These are phyloP conservation scores for Penicillium coffeae DNA, from an alignment of 495 filamentous ascomycete species.

Conservation along the genomic window DNA sequence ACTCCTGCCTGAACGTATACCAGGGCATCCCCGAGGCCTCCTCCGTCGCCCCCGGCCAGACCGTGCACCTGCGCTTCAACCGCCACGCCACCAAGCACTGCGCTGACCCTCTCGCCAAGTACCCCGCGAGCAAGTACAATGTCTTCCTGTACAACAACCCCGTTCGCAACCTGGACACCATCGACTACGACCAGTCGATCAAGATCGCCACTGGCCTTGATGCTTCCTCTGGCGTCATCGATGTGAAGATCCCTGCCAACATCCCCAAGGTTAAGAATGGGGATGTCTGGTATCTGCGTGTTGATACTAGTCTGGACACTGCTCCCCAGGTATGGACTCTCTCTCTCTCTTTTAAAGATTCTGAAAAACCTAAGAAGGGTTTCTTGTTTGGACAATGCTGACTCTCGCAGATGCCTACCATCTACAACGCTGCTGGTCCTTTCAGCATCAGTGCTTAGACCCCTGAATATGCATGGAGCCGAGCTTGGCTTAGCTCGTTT, in stretches of 20 bases:
- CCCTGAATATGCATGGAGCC: too few species aligned
- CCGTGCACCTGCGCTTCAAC: slow-evolving; percentile 29
- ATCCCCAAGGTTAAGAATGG: slow-evolving; percentile 29
- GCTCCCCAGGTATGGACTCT: slow-evolving; percentile 31
- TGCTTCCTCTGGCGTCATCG: slow-evolving; percentile 17
- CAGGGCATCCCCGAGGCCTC: slow-evolving; percentile 36
- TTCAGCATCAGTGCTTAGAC: slow-evolving; percentile 23
- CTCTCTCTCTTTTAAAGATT: not conserved
- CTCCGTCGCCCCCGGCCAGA: slow-evolving; percentile 23
- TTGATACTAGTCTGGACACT: slow-evolving; percentile 21
- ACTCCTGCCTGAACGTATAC: slow-evolving; percentile 36
- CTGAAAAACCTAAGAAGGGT: too few species aligned
- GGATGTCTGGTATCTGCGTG: slow-evolving; percentile 33
- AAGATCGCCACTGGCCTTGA: slow-evolving; percentile 22
- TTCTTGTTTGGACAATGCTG: too few species aligned
- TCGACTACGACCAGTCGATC: slow-evolving; percentile 21
- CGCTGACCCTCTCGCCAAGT: slow-evolving; percentile 17
- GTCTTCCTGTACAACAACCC: slow-evolving; percentile 41
- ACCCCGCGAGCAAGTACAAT: slow-evolving; percentile 23
- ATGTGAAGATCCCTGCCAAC: slow-evolving; percentile 26
- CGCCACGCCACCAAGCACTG: slow-evolving; percentile 27
- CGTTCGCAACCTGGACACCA: slow-evolving; percentile 17
- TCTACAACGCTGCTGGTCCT: slow-evolving; percentile 32
- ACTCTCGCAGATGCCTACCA: slow-evolving; percentile 25
- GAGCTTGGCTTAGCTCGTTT: not conserved